A percentile compares a stretch with the other conserved stretches of the same genome.
These are phyloP conservation scores for Emmonsia crescens DNA, from an alignment of 2,329 filamentous ascomycete genomes.

Conservation along the genomic window DNA sequence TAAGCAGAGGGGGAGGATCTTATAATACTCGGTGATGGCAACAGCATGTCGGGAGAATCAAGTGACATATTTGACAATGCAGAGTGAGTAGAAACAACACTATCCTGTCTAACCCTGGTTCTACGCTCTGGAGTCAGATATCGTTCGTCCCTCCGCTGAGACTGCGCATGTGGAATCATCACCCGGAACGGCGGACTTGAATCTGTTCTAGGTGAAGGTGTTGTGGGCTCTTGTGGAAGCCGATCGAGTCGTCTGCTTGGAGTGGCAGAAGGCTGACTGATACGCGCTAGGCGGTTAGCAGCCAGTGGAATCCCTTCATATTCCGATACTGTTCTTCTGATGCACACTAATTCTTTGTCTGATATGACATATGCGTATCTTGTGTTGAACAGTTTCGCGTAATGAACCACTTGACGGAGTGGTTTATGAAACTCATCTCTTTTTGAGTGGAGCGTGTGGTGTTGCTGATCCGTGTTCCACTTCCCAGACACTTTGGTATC, in stretches of 20 bases:
- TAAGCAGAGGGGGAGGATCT: conserved; percentile 1
- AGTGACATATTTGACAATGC: neutral
- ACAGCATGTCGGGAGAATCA: neutral
- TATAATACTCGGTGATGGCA: neutral
- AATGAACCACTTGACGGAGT: conserved; percentile 4
- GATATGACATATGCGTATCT: conserved; percentile 7
- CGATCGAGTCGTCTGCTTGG: neutral
- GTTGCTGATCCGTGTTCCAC: neutral
- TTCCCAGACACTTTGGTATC: conserved; percentile 6
- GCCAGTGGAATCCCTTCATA: conserved; percentile 2
- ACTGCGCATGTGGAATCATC: neutral
- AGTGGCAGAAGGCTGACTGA: neutral
- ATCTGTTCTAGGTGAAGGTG: conserved; percentile 1
- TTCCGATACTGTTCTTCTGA: conserved; percentile 3
- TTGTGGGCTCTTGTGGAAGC: neutral
- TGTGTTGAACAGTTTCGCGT: conserved; percentile 1
- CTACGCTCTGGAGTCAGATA: conserved; percentile 1
- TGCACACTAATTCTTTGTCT: conserved; percentile 3
- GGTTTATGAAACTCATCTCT: conserved; percentile 3
- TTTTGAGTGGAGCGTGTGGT: neutral
- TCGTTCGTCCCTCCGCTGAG: neutral
- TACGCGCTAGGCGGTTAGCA: neutral
- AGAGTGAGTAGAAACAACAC: neutral
- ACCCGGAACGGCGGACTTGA: neutral
- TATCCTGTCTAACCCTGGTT: neutral